These are phyloP conservation scores for Podaxis sp. DNA, from an alignment of 768 basidiomycete species.

Conservation along the genomic window DNA sequence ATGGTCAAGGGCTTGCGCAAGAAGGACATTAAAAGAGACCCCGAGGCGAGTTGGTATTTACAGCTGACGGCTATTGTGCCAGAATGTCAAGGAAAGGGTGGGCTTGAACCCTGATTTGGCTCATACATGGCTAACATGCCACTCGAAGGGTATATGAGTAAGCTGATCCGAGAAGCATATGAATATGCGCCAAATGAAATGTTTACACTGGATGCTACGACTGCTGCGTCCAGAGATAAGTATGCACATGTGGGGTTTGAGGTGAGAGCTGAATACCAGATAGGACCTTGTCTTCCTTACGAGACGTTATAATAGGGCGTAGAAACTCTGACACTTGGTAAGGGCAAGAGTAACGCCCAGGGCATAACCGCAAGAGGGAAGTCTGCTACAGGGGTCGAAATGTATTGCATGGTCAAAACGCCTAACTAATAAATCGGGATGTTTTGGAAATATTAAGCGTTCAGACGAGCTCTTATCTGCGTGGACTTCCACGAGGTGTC, in stretches of 20 bases:
- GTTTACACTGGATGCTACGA: constrained; percentile 25
- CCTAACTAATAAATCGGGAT: neutral
- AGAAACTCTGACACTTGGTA: constrained; percentile 16
- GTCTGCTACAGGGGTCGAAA: constrained; percentile 18
- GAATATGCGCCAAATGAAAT: constrained; percentile 18
- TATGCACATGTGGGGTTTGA: constrained; percentile 28
- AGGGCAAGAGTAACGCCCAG: constrained; percentile 15
- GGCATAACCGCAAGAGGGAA: constrained; percentile 17
- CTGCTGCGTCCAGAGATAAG: constrained; percentile 22
- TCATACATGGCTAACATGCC: neutral
- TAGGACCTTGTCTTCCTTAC: neutral
- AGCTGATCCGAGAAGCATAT: constrained; percentile 24
- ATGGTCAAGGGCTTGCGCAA: constrained; percentile 18
- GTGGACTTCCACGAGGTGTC: constrained; percentile 50
- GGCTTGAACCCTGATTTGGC: neutral
- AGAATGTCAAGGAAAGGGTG: constrained; percentile 25
- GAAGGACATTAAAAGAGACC: constrained; percentile 14
- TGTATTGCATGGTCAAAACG: constrained; percentile 21
- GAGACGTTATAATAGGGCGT: constrained; percentile 8
- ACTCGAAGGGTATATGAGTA: constrained; percentile 22
- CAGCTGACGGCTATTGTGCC: constrained; percentile 23
- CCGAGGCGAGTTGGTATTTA: constrained; percentile 26
- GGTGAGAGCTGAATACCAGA: constrained; percentile 11
- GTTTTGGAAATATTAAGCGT: too few relatives aligned
- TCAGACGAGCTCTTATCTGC: too few relatives aligned